Percentiles rank a stretch among this genome's conserved stretches.
These are phyloP conservation scores for Lepiota subincarnata DNA, from an alignment of 768 basidiomycete species.

Conservation along the genomic window DNA sequence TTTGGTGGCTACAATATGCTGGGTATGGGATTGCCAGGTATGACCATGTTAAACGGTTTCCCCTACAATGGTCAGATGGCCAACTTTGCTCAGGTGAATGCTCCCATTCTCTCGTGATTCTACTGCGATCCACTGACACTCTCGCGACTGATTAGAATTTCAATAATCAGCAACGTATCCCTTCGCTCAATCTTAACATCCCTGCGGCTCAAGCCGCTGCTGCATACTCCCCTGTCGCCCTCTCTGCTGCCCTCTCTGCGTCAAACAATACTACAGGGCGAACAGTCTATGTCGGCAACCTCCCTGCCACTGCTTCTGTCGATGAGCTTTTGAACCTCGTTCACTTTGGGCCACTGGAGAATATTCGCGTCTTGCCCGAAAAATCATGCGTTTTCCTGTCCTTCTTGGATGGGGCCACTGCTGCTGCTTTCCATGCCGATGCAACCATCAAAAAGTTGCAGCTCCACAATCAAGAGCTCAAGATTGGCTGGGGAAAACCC, in stretches of 20 bases:
- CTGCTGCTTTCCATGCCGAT: conserved; percentile 96
- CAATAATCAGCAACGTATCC: conserved; percentile 56
- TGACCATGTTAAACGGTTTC: conserved; percentile 70
- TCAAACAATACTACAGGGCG: conserved; percentile 71
- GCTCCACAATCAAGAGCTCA: conserved; percentile 93
- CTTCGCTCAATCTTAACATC: conserved; percentile 63
- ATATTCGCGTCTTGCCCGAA: conserved; percentile 90
- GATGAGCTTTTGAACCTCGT: conserved; percentile 98
- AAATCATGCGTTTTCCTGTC: conserved; percentile 98
- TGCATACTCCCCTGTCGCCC: conserved; percentile 75
- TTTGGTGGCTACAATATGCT: conserved; percentile 75
- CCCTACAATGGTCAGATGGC: conserved; percentile 70
- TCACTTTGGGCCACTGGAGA: conserved; percentile 95
- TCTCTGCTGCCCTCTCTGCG: conserved; percentile 66
- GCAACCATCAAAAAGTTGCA: conserved; percentile 91
- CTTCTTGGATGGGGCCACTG: conserved; percentile 90
- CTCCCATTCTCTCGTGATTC: conserved; percentile 3
- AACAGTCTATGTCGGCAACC: conserved; percentile 95
- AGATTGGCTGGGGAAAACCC: conserved; percentile 98
- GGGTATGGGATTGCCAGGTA: conserved; percentile 73
- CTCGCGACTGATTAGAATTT: conserved; percentile 16
- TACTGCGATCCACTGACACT: conserved; percentile 14
- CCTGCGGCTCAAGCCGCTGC: conserved; percentile 56
- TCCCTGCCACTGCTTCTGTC: conserved; percentile 92
- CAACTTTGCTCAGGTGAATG: conserved; percentile 58